Base-by-base conservation (phyloP, 1,284 basidiomycete genomes). In the Microbotryum lychnidis-dioicae region DNA sequence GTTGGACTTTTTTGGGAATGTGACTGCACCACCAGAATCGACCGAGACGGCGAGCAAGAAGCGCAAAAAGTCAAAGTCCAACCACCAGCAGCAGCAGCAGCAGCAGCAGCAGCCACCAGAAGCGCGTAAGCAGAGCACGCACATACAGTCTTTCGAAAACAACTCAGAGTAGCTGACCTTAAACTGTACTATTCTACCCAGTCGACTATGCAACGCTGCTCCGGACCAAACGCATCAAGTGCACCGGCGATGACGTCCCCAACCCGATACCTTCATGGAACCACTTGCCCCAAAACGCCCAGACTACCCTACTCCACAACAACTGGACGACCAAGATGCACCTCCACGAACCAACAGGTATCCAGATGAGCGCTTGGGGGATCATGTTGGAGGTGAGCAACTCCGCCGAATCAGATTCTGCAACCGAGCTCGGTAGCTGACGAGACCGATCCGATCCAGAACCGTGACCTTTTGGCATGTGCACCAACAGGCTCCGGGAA, bases 401-500 rank as follows among this genome's bases (percentile, higher is more conserved):
- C 50, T 44, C 9, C 27, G 10, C 18, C n/a, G 14, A 27, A n/a
- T 20, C 29, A 42, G 21, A 16, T 7, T 45, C 16, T 18, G 31
- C 5, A 12, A 14, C 20, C 20, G 25, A 37, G 54, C n/a, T 48
- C 48, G 27, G 5, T 18, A 18, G 20, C 52, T 58, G 37, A 60
- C 16, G 18, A 50, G 3, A 1, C 4, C n/a, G 18, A 18, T n/a
- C 18, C 10, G 27, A 31, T 57, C 31, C 67, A 87, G 82, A 80
- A 77, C 61, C 83, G 87, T 60, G 90, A 97, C 75, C 80, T 94
- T 23, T 84, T 89, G 65, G 92, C 90, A 27, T 87, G 96, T 31
- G 93, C 93, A 1, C 92, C 92, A 0, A 97, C 92, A 1, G 92
- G 92, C 58, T 92, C 89, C 6, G 92, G 92, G 61, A 97, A 97